Base-by-base conservation (phyloP, 768 basidiomycete species). In the Termitomyces sp. region DNA sequence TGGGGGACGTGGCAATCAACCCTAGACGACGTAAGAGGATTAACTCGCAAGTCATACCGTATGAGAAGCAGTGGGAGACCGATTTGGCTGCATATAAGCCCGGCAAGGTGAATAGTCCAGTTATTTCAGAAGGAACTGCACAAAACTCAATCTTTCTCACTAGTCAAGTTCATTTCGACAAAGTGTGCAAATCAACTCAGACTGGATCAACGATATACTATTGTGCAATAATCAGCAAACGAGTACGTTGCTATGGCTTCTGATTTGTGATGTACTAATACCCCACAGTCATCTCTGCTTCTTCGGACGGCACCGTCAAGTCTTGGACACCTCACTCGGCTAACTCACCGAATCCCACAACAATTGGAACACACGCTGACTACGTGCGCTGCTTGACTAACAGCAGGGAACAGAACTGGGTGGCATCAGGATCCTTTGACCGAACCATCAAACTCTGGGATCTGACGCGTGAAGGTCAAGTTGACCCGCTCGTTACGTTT, bases 381-480 rank as follows among this genome's bases (percentile, higher is more conserved):
- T 96, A 95, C 64, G 92, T 91, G 3, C 86, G 91, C 22, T 93
- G 89, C 68, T 77, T 94, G 32, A 74, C 88, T 18, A 76, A 87
- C 63, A 92, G 90, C 66, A 87, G 86, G 34, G 86, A 89, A 58
- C 86, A 89, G 67, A 84, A 85, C 51, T 96, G 93, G 92, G 79
- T 96, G 44, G 91, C 93, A 4, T 94, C 92, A 5, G 96, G 95
- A 6, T 96, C 95, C 0, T 93, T 98, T 64, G 97, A 99, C 75
- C 82, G 93, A 8, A 91, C 89, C 1, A 87, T 99, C 70, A 95
- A 94, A 67, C 79, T 98, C 2, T 99, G 97, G 96, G 96, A 98
- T 67, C 78, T 95, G 20, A 76, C 74, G 18, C 76, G 82, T 36
- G 69, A 62, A 2, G 62, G 57, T 33, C 59, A 69, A 62, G 50